Evolutionary conservation across 257 asterid genomes (phyloP).

Genomic region (Solanum chiquidenum): DNA sequence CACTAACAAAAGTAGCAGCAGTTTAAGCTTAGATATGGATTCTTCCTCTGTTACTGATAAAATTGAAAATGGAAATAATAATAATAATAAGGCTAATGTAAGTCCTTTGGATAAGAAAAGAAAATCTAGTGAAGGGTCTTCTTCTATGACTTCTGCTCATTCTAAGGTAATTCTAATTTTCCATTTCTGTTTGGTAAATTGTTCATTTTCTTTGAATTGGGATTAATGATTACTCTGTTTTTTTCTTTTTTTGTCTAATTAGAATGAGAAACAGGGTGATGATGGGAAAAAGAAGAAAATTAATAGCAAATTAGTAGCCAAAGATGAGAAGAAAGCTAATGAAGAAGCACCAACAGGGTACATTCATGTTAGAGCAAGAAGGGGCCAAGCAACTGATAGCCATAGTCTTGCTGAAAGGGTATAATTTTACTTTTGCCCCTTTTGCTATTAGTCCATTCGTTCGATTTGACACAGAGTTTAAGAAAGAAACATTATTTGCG

Average conservation of each 20-base stretch:
- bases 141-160: conserved; percentile 31
- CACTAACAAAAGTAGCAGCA: conserved; percentile 19
- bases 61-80: conserved; percentile 11
- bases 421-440: background rate
- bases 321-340: conserved; percentile 13
- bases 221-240: background rate
- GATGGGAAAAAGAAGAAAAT: conserved; percentile 24
- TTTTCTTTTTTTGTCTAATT: background rate
- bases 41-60: conserved; percentile 40
- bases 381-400: conserved; percentile 91
- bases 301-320: conserved; percentile 12
- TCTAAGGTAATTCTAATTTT: conserved; percentile 31
- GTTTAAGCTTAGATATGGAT: conserved; percentile 8
- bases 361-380: conserved; percentile 83
- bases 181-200: background rate
- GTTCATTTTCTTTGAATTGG: background rate
- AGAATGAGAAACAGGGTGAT: conserved; percentile 25
- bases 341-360: conserved; percentile 35
- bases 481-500: no score
- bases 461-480: no score
- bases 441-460: no score
- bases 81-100: conserved; percentile 8
- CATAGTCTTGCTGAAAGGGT: conserved; percentile 96
- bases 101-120: conserved; percentile 22
- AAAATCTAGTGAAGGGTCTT: conserved; percentile 20